A percentile compares a stretch with the other conserved stretches of the same genome.
Conservation (phyloP, 768 basidiomycete genomes). For the Grammothele lineata region DNA sequence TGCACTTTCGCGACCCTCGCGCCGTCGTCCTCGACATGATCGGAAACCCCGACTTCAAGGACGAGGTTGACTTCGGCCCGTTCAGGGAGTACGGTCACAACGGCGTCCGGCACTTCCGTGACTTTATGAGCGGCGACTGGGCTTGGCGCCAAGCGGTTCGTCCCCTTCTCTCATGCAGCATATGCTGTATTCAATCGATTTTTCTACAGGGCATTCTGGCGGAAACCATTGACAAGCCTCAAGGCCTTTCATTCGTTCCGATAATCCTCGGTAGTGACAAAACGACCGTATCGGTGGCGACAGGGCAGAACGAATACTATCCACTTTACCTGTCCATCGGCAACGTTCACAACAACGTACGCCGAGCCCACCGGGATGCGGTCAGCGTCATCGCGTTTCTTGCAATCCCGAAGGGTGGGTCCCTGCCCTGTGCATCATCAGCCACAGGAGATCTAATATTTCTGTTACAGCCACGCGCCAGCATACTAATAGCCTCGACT, state of each 20-base stretch:
- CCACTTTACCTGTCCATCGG: constrained; percentile 26
- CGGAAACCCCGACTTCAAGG: constrained; percentile 20
- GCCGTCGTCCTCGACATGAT: constrained; percentile 18
- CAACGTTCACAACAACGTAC: constrained; percentile 19
- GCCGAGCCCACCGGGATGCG: constrained; percentile 17
- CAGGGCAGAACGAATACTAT: constrained; percentile 25
- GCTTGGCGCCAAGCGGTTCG: neutral
- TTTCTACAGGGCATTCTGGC: neutral
- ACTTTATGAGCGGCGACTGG: neutral
- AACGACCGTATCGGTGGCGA: constrained; percentile 22
- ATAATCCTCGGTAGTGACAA: constrained; percentile 25
- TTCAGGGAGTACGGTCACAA: constrained; percentile 12
- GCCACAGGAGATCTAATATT: neutral
- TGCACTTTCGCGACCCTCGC: constrained; percentile 20
- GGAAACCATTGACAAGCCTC: neutral
- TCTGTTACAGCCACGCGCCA: neutral
- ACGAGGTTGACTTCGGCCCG: constrained; percentile 21
- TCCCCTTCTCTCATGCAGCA: neutral
- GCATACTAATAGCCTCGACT: neutral
- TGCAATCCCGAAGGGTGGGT: constrained; percentile 29
- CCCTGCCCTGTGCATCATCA: neutral
- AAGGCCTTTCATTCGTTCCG: constrained; percentile 4
- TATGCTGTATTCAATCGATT: neutral
- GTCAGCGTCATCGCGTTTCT: constrained; percentile 21
- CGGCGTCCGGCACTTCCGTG: neutral